Base-by-base conservation (phyloP, 2,329 filamentous ascomycete genomes). In the Claviceps pazoutovae region DNA sequence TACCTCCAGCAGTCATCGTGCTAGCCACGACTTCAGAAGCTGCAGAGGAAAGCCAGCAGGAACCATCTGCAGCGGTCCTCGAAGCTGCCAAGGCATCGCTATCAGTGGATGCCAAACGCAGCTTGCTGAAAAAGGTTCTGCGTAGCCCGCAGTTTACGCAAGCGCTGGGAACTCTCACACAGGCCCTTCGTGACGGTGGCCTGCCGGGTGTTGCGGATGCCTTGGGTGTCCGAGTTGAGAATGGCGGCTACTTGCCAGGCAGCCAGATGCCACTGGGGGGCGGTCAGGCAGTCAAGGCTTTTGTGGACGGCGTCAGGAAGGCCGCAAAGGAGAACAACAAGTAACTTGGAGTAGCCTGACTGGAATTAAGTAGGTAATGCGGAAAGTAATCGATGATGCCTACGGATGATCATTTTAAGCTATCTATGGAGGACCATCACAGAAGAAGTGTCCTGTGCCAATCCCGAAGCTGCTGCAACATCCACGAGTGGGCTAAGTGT, bases 101-200 rank as follows among this genome's bases (percentile, higher is more conserved):
- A 60, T 84, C 79, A 51, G 66, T 83, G 7, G 75, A 76, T 2
- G 83, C 93, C 64, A 97, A 97, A 74, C 88, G 85, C 62, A 74
- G 77, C 21, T 78, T 97, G 13, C 68, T 98, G 44, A 83, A 82
- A 65, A 84, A 83, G 62, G 89, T 97, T 7, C 71, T 97, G 14
- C 80, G 87, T 56, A 94, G 87, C 57, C 91, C 93, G 17, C 93
- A 98, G 63, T 89, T 98, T 62, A 80, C 82, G 55, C 93, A 97
- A 66, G 91, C 88, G 58, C 70, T 96, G 41, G 80, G 82, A 0
- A 93, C 86, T 63, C 71, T 98, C 59, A 95, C 89, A 0, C 82
- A 89, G 67, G 93, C 93, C 13, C 73, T 98, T 51, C 77, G 89
- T 53, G 91, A 97, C 60, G 93, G 93, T 13, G 93, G 91, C 0